Conservation (phyloP, 2,329 filamentous ascomycete genomes). For the Pseudopyricularia javanii region DNA sequence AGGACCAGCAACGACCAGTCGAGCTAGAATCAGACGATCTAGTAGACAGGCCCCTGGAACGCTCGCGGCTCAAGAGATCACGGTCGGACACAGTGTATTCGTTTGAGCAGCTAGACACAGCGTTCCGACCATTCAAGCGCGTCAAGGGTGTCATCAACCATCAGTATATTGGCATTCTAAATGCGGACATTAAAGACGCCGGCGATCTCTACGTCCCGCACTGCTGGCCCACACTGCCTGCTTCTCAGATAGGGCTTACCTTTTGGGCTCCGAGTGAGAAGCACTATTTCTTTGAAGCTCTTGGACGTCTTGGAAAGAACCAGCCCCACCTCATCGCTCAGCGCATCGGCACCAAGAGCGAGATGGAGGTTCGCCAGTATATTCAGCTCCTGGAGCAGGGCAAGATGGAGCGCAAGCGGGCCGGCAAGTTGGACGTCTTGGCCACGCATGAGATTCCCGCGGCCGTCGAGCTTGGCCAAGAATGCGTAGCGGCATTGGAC, state of each 20-base stretch:
- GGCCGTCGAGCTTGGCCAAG: conserved; percentile 57
- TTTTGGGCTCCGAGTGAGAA: conserved; percentile 65
- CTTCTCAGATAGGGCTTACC: conserved; percentile 55
- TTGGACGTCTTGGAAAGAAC: conserved; percentile 52
- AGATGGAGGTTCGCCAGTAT: conserved; percentile 62
- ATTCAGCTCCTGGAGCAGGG: conserved; percentile 47
- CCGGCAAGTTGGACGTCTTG: conserved; percentile 22
- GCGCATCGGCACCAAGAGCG: conserved; percentile 58
- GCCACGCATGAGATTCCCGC: conserved; percentile 47
- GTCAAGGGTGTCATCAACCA: conserved; percentile 27
- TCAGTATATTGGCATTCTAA: conserved; percentile 38
- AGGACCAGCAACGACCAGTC: background rate
- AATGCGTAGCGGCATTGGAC: conserved; percentile 56
- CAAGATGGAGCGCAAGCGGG: conserved; percentile 19
- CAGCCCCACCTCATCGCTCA: conserved; percentile 49
- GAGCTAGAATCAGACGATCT: background rate
- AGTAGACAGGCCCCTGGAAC: background rate
- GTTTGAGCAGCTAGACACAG: background rate
- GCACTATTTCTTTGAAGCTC: conserved; percentile 49
- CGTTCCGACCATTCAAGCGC: conserved; percentile 28
- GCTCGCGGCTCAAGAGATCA: background rate
- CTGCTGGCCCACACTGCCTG: conserved; percentile 17
- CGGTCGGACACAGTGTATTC: background rate
- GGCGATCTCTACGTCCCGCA: conserved; percentile 21
- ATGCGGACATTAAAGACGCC: conserved; percentile 45